Conservation (phyloP, 2,329 filamentous ascomycete genomes). For the Alternaria postmessia region DNA sequence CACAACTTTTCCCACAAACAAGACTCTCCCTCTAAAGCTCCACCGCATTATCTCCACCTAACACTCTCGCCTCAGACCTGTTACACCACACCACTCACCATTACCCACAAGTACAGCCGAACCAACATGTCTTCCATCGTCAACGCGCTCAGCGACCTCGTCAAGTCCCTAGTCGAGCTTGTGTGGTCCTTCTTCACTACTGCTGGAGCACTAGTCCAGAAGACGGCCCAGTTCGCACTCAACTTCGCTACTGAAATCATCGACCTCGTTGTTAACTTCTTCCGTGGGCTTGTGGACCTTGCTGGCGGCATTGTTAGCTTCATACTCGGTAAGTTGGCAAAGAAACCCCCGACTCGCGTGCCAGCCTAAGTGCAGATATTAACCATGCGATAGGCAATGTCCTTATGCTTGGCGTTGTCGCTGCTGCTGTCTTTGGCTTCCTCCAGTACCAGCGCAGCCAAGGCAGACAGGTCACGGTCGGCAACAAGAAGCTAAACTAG, state of each 20-base stretch:
- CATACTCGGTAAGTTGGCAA: slow-evolving; percentile 37
- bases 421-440: slow-evolving; percentile 44
- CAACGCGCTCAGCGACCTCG: slow-evolving; percentile 42
- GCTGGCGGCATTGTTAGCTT: slow-evolving; percentile 47
- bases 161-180: slow-evolving; percentile 43
- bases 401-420: slow-evolving; percentile 46
- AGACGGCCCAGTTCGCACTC: slow-evolving; percentile 39
- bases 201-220: slow-evolving; percentile 41
- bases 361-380: slow-evolving; percentile 6
- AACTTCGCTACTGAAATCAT: slow-evolving; percentile 38
- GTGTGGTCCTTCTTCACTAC: slow-evolving; percentile 49
- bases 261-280: slow-evolving; percentile 44
- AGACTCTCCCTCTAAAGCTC: background rate
- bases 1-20: slow-evolving; percentile 2
- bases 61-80: background rate
- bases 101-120: background rate
- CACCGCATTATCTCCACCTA: background rate
- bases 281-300: slow-evolving; percentile 44
- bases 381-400: slow-evolving; percentile 40
- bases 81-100: slow-evolving; percentile 1
- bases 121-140: slow-evolving; percentile 46
- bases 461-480: slow-evolving; percentile 45
- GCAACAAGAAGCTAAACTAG: slow-evolving; percentile 51
- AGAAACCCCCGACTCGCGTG: background rate
- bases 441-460: slow-evolving; percentile 49